These are phyloP conservation scores for Lagenidium sp. DNA, from an alignment of 352 stramenopile genomes.

Conservation along the genomic window DNA sequence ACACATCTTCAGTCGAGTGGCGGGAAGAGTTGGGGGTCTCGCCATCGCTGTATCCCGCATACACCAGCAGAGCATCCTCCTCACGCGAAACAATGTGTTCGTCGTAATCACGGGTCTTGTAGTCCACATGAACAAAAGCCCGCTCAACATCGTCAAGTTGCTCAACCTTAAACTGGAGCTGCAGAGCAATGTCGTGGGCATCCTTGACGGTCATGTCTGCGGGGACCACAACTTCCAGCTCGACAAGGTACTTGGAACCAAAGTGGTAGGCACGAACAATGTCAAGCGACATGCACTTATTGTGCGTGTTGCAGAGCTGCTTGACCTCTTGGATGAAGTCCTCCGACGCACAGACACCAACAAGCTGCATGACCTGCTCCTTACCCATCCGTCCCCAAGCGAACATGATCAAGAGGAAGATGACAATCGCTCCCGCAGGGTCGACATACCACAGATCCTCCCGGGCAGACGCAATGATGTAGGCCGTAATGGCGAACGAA, in stretches of 20 bases:
- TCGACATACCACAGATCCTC: constrained; percentile 85
- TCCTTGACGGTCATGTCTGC: constrained; percentile 85
- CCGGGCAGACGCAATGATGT: constrained; percentile 30
- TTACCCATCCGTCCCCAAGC: constrained; percentile 87
- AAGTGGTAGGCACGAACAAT: constrained; percentile 91
- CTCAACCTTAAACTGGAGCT: constrained; percentile 94
- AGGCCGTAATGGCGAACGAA: constrained; percentile 78
- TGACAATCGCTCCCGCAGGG: constrained; percentile 87
- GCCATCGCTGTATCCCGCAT: constrained; percentile 10
- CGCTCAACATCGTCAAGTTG: constrained; percentile 87
- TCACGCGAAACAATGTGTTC: constrained; percentile 65
- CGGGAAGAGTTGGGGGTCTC: constrained; percentile 6
- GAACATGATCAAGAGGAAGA: constrained; percentile 92
- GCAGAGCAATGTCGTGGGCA: constrained; percentile 91
- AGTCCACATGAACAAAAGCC: constrained; percentile 95
- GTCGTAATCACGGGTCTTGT: constrained; percentile 76
- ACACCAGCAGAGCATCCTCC: constrained; percentile 35
- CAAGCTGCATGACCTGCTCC: constrained; percentile 86
- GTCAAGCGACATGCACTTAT: constrained; percentile 76
- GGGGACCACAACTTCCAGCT: constrained; percentile 91
- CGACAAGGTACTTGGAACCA: constrained; percentile 91
- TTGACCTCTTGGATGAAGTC: constrained; percentile 89
- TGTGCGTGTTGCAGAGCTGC: constrained; percentile 65
- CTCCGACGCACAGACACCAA: constrained; percentile 50
- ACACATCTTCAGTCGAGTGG: not conserved